A percentile compares a stretch with the other conserved stretches of the same genome.
These are phyloP conservation scores for Wallemia hederae DNA, from an alignment of 1,284 basidiomycete genomes.

Conservation along the genomic window DNA sequence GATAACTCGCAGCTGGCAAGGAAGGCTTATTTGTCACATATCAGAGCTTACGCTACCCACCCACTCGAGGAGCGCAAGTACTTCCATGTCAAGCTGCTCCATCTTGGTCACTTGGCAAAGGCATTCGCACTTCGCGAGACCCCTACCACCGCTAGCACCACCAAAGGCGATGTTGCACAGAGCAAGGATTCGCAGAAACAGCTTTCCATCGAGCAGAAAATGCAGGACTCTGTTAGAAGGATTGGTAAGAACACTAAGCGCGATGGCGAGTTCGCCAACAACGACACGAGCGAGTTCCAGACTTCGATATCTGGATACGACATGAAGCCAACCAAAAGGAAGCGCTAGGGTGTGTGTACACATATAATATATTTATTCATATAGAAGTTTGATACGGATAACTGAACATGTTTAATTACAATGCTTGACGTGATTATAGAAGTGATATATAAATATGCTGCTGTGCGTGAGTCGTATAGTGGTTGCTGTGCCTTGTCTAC, in stretches of 20 bases:
- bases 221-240: slow-evolving; percentile 58
- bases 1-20: slow-evolving; percentile 51
- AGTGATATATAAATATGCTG: background rate
- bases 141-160: slow-evolving; percentile 30
- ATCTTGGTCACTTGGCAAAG: slow-evolving; percentile 89
- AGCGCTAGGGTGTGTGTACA: background rate
- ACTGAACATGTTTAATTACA: background rate
- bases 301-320: background rate
- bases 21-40: slow-evolving; percentile 66
- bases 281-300: slow-evolving; percentile 22
- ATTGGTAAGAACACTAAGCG: slow-evolving; percentile 57
- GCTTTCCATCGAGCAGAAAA: slow-evolving; percentile 29
- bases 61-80: slow-evolving; percentile 79
- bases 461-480: too few relatives aligned
- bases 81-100: slow-evolving; percentile 76
- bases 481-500: background rate
- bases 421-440: background rate
- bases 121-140: slow-evolving; percentile 84
- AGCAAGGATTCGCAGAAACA: slow-evolving; percentile 2
- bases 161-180: slow-evolving; percentile 8
- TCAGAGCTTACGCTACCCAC: slow-evolving; percentile 92
- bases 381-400: background rate
- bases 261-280: slow-evolving; percentile 45
- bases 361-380: background rate
- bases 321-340: background rate